Evolutionary conservation across 2,329 filamentous ascomycete genomes (phyloP), one percentile per base, ranked within the genome.

Genomic region (Penicillium glabrum): DNA sequence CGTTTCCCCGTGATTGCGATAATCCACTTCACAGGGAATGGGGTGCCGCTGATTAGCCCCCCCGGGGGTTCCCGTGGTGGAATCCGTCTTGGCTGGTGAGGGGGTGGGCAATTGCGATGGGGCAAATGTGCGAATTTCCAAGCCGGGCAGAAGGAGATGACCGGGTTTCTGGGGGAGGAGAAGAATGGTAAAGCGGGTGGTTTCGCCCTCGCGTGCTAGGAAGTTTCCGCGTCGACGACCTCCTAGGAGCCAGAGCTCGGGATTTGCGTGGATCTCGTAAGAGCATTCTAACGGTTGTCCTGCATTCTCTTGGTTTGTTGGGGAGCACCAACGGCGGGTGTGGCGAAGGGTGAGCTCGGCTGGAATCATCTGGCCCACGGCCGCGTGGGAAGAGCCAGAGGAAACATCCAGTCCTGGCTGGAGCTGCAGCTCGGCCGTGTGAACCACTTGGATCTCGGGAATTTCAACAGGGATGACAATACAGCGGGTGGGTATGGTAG

Each of bases 381-480:
- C 72, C 7, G 75, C 74, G 64, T 75, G 73, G 62, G 63, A 54
- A 66, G 76, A 47, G 58, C 56, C 21, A 8, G 56, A 53, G 51
- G 65, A 56, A 13, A 58, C 49, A 46, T 53, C 54, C 26, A 49
- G 54, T 24, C 58, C 31, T 64, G 51, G 71, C 63, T 57, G 75
- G 69, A 72, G 53, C 68, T 65, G 54, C 69, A 73, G 67, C 65
- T 67, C 73, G 19, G 89, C 88, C 0, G 90, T 96, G 73, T 96
- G 89, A 0, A 98, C 84, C 21, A 96, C 85, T 47, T 90, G 86
- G 2, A 96, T 82, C 1, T 89, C 87, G 0, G 93, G 93, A 1
- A 99, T 86, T 57, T 96, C 91, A 14, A 99, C 93, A 0, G 93
- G 90, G 52, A 99, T 96, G 29, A 89, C 80, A 64, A 99, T 93